These are phyloP conservation scores for Malus hybrid DNA, from an alignment of 331 rosid genomes.

Conservation along the genomic window DNA sequence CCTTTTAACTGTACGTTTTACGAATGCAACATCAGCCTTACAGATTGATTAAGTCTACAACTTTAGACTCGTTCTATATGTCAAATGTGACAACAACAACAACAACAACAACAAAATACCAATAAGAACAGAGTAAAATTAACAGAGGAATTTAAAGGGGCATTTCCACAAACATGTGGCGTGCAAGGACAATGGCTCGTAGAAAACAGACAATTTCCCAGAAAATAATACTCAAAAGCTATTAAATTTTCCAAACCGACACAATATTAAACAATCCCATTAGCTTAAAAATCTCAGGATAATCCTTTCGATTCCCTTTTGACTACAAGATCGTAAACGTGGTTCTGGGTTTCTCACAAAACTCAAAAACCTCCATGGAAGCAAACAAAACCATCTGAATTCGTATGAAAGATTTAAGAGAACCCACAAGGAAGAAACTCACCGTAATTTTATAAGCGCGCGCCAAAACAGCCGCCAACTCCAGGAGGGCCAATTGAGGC, in stretches of 20 bases:
- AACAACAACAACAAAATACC: neutral
- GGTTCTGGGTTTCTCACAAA: neutral
- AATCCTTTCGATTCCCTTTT: neutral
- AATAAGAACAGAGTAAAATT: neutral
- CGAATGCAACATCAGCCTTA: neutral
- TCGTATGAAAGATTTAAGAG: neutral
- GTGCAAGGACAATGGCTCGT: neutral
- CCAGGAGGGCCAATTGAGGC: neutral
- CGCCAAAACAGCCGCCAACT: neutral
- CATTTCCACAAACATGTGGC: slow-evolving; percentile 12
- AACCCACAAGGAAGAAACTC: slow-evolving; percentile 2
- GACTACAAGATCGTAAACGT: neutral
- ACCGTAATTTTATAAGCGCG: neutral
- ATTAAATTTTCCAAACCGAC: neutral
- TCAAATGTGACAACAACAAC: neutral
- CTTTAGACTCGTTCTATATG: neutral
- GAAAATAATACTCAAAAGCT: neutral
- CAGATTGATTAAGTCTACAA: neutral
- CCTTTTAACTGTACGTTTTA: neutral
- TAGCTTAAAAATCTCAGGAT: neutral
- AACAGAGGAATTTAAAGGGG: neutral
- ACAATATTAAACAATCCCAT: neutral
- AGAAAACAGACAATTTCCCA: neutral
- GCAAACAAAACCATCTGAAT: neutral
- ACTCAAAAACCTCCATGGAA: neutral